Percentiles rank a stretch among this genome's conserved stretches.
Conservation (phyloP, 805 yeast species). For the Saccharomyces kudriavzevii region DNA sequence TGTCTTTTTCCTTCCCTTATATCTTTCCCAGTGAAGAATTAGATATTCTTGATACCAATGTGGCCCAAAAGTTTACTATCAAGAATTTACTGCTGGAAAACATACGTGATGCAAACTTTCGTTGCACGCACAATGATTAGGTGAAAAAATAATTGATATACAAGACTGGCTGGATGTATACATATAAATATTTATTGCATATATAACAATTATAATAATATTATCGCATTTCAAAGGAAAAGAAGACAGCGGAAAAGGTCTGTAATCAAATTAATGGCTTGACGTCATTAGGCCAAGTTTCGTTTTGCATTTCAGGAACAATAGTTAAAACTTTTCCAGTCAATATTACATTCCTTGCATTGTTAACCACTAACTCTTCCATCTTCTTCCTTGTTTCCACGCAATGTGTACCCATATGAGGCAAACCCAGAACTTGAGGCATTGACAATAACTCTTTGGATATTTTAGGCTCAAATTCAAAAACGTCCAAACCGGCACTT, state of each 20-base stretch:
- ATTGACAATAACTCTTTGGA: slow-evolving; percentile 50
- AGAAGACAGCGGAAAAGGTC: background rate
- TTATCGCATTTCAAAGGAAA: background rate
- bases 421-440: slow-evolving; percentile 68
- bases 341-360: slow-evolving; percentile 48
- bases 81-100: slow-evolving; percentile 34
- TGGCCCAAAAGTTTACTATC: slow-evolving; percentile 49
- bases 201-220: background rate
- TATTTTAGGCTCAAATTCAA: slow-evolving; percentile 68
- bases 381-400: slow-evolving; percentile 65
- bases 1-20: slow-evolving; percentile 54
- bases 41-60: slow-evolving; percentile 54
- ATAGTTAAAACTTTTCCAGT: slow-evolving; percentile 64
- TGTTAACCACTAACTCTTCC: slow-evolving; percentile 73
- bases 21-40: slow-evolving; percentile 58
- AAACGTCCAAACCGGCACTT: slow-evolving; percentile 67
- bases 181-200: background rate
- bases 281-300: slow-evolving; percentile 20
- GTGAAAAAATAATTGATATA: background rate
- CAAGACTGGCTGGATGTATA: background rate
- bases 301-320: slow-evolving; percentile 67
- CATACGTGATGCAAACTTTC: slow-evolving; percentile 5
- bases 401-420: slow-evolving; percentile 85
- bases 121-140: background rate
- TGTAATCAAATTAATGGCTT: background rate